These are phyloP conservation scores for Rhododendron vialii DNA, from an alignment of 148 eudicot species.

Conservation along the genomic window DNA sequence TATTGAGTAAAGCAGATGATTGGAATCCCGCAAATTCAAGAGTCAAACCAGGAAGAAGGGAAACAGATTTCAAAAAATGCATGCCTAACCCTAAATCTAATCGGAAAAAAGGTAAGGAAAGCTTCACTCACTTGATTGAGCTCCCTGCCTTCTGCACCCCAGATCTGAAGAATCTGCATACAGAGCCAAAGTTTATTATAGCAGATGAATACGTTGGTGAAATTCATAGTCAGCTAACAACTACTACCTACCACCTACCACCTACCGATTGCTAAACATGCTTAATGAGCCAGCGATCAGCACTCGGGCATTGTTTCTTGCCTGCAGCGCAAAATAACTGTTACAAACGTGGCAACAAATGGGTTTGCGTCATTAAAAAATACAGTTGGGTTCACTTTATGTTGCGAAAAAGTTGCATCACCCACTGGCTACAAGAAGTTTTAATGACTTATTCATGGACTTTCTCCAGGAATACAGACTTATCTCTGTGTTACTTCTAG, in stretches of 20 bases:
- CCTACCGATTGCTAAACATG: constrained; percentile 76
- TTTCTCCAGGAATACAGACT: background rate
- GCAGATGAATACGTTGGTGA: background rate
- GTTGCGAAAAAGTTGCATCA: background rate
- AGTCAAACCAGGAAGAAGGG: background rate
- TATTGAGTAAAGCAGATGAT: background rate
- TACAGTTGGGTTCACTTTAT: background rate
- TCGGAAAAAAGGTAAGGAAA: background rate
- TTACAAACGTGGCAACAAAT: background rate
- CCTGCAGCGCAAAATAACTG: constrained; percentile 32
- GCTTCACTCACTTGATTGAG: constrained; percentile 51
- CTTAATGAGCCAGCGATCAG: constrained; percentile 74
- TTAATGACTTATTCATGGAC: background rate
- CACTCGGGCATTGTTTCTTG: constrained; percentile 82
- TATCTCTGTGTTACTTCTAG: background rate
- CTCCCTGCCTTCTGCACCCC: constrained; percentile 82
- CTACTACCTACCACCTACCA: constrained; percentile 56
- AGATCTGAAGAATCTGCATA: constrained; percentile 60
- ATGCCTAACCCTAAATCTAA: background rate
- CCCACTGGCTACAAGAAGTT: background rate
- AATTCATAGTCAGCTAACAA: background rate
- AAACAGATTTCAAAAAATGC: background rate
- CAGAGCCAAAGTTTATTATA: background rate
- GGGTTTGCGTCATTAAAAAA: background rate
- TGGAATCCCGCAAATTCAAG: background rate